Base-by-base conservation (phyloP, 179 eudicot species). In the Nepenthes alata region DNA sequence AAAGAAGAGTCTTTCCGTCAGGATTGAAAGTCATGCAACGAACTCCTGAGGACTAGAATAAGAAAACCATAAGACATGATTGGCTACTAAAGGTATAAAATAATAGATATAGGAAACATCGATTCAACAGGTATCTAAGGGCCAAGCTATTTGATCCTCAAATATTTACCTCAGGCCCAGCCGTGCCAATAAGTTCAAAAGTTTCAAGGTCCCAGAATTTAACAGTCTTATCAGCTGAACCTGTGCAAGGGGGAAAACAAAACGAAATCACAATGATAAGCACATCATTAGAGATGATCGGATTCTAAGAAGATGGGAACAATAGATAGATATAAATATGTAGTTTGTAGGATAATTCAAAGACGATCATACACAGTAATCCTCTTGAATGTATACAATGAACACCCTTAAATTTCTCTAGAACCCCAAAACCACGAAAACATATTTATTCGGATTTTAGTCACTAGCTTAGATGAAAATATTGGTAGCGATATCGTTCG, bases 201-300 rank as follows among this genome's bases (percentile, higher is more conserved):
- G 98, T 89, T 74, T 93, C 98, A 63, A 93, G 97, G 75, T 93
- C 98, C 95, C 97, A 93, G 71, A 89, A 93, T 71, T 89, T 93
- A 54, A 93, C 98, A 16, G 98, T 89, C 77, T 74, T 81, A 65
- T 93, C 98, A 72, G 98, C 86, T 49, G 98, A 87, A 66, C 98
- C 98, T 93, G 78, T 35, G 65, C 65, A 64, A 63, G 47, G 61
- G 45, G 45, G 8, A 51, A 70, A 55, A 51, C 47, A 49, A 49
- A 9, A 6, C 14, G 2, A 2, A 13, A 52, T 52, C 56, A 57
- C 25, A 71, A 51, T 47, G 55, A 54, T 47, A 12, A 59, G 53
- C 55, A 62, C 51, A 41, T 25, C 14, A 37, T 14, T 15, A 2
- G 34, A n/a, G 4, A 15, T 52, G 34, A n/a, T 15, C 5, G 55